Evolutionary conservation across 73 alveolate species (phyloP).

Genomic region (Tetrahymena elliotti): DNA sequence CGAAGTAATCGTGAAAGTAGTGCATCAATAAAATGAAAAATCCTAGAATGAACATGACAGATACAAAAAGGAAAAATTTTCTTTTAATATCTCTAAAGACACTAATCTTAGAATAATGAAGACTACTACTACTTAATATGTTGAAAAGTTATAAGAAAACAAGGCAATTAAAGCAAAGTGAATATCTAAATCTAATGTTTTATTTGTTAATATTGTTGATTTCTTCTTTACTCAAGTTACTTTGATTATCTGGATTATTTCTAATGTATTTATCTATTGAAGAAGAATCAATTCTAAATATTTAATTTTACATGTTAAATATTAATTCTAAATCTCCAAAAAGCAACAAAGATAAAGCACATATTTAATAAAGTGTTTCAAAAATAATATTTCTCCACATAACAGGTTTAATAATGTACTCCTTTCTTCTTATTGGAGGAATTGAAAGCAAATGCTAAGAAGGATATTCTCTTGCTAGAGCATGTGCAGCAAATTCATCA

Average conservation of each 20-base stretch:
- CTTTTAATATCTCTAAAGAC: neutral
- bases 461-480: neutral
- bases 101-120: neutral
- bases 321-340: neutral
- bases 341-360: neutral
- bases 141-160: neutral
- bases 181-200: neutral
- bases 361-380: neutral
- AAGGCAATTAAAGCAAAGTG: neutral
- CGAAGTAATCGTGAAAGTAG: neutral
- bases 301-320: neutral
- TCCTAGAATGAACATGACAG: neutral
- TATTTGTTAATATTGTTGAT: neutral
- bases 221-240: neutral
- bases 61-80: neutral
- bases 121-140: neutral
- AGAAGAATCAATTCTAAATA: neutral
- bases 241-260: neutral
- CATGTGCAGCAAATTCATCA: neutral
- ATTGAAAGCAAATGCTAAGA: neutral
- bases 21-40: neutral
- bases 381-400: neutral
- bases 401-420: neutral
- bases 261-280: neutral
- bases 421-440: neutral